These are phyloP conservation scores for Lactifluus hygrophoroides DNA, from an alignment of 768 basidiomycete genomes.

Conservation along the genomic window DNA sequence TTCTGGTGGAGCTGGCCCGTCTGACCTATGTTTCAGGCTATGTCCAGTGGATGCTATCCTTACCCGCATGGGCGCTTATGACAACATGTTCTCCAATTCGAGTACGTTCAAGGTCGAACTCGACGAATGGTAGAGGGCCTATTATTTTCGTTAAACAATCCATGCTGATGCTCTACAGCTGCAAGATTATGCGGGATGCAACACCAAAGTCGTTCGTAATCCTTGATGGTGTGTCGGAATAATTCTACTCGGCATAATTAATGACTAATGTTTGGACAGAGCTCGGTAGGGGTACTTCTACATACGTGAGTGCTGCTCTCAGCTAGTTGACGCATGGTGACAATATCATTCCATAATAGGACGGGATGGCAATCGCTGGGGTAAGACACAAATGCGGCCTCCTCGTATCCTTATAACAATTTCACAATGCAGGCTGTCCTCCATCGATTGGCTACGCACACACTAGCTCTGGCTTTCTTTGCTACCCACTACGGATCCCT, in stretches of 20 bases:
- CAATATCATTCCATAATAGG: slow-evolving; percentile 35
- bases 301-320: slow-evolving; percentile 48
- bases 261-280: slow-evolving; percentile 39
- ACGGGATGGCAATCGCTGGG: slow-evolving; percentile 98
- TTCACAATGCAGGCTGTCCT: slow-evolving; percentile 60
- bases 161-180: slow-evolving; percentile 36
- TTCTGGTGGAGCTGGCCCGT: not conserved
- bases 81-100: slow-evolving; percentile 90
- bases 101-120: slow-evolving; percentile 98
- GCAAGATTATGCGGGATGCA: slow-evolving; percentile 88
- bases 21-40: slow-evolving; percentile 38
- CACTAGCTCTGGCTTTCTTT: slow-evolving; percentile 87
- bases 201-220: slow-evolving; percentile 93
- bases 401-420: not conserved
- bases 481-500: slow-evolving; percentile 96
- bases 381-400: slow-evolving; percentile 32
- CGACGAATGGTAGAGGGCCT: slow-evolving; percentile 74
- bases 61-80: slow-evolving; percentile 98
- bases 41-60: slow-evolving; percentile 88
- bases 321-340: not conserved
- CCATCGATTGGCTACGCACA: slow-evolving; percentile 90
- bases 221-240: slow-evolving; percentile 65
- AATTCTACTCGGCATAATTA: not conserved
- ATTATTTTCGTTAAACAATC: not conserved
- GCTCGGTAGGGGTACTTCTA: slow-evolving; percentile 92